Evolutionary conservation across 2,329 filamentous ascomycete species (phyloP).

Genomic region (Chaetomium olivaceum): DNA sequence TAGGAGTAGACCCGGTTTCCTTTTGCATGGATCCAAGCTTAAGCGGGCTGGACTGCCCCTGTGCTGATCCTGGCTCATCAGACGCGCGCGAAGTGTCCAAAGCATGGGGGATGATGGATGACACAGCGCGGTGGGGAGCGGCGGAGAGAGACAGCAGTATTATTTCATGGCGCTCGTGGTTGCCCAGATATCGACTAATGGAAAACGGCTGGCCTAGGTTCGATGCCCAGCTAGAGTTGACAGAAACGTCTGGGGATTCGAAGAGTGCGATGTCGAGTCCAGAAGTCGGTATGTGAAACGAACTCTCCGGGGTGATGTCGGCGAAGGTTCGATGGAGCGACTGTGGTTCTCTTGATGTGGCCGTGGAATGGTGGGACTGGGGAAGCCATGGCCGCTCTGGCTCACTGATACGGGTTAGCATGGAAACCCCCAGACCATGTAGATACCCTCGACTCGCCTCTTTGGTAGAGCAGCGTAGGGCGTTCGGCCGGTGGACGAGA

Average conservation of each 20-base stretch:
- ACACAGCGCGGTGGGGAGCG: background rate
- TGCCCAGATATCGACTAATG: conserved; percentile 10
- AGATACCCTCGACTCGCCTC: background rate
- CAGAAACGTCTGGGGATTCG: conserved; percentile 9
- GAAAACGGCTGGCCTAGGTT: background rate
- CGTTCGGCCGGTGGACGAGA: background rate
- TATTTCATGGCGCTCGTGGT: conserved; percentile 11
- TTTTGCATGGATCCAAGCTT: background rate
- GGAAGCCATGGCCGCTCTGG: background rate
- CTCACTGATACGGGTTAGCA: background rate
- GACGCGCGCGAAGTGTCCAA: background rate
- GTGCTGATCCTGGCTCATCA: background rate
- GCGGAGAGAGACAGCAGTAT: background rate
- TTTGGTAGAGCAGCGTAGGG: background rate
- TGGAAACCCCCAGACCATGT: background rate
- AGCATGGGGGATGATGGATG: background rate
- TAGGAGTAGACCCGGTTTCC: background rate
- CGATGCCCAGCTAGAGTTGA: background rate
- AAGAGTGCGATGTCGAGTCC: background rate
- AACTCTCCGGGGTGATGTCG: conserved; percentile 11
- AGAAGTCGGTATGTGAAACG: background rate
- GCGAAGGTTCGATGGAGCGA: background rate
- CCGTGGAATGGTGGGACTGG: no score
- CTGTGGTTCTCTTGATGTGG: background rate
- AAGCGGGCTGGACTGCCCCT: background rate